Evolutionary conservation across 179 eudicot genomes (phyloP), one percentile per base, ranked within the genome.

Genomic region (Beta corolliflora): DNA sequence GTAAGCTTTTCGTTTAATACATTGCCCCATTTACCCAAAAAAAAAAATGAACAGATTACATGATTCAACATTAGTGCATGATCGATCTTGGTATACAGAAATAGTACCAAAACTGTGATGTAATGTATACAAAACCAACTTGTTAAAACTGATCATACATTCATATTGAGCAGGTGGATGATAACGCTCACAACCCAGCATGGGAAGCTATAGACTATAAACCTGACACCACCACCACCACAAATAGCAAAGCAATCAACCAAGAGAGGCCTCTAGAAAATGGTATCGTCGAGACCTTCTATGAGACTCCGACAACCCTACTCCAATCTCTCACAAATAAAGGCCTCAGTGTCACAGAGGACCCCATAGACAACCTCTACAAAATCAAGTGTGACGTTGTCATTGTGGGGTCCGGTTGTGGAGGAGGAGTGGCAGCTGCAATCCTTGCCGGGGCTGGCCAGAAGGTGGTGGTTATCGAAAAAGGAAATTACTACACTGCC

Each of bases 391-490:
- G 93, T 59, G 96, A 92, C 23, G 91, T 78, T 1, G 91, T 91
- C 31, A 85, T 92, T 18, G 89, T 92, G 36, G 96, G 96, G 23
- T 92, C 96, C 0, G 95, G 93, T 53, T 86, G 92, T 71, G 96
- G 96, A 1, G 92, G 96, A 59, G 93, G 93, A 41, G 96, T 92
- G 21, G 93, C 92, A 7, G 96, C 96, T 2, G 88, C 89, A 2
- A 80, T 88, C 66, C 86, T 92, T 0, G 89, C 96, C 0, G 85
- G 72, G 7, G 79, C 88, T 0, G 92, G 95, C 59, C 84, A 89
- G 9, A 92, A 91, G 85, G 93, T 91, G 9, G 85, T 92, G 1
- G 89, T 92, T 36, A 85, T 92, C 10, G 93, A 92, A 81, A 92
- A 92, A 80, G 96, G 92, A 16, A 89, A 91, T 46, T 91, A 91